Base-by-base conservation (phyloP, 306 rosid genomes). In the Glycine soja region DNA sequence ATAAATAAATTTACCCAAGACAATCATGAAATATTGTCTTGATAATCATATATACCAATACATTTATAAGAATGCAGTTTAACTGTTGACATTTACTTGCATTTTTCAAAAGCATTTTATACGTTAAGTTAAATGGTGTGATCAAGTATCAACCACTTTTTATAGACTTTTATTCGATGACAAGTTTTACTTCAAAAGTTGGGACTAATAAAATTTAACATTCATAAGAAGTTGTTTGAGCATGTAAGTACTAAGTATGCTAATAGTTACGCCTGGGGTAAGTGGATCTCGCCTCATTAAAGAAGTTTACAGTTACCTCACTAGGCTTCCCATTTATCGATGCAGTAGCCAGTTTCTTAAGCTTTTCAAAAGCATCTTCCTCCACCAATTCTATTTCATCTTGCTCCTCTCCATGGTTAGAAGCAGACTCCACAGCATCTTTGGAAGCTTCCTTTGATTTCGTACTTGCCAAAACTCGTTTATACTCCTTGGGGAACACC, bases 401-500 rank as follows among this genome's bases (percentile, higher is more conserved):
- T 64, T 64, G 70, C 70, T 38, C 70, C 24, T 13, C 24, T 13
- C 12, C 47, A 14, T 36, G 12, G 14, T 64, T 64, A 36, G 48
- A 64, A 38, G 70, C 70, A 64, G 70, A 3, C 70, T 36, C 48
- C 4, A 6, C 19, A 3, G 70, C 47, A 64, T 64, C 47, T 38
- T 64, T 36, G 24, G 70, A 13, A 24, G 12, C 47, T 64, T 64
- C 48, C 48, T 64, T 64, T 12, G 14, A 64, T 14, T 64, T 64
- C 70, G 36, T 64, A 14, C 11, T 64, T 36, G 70, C 24, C 70
- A 64, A 64, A 64, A 64, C 70, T 38, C 47, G 48, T 64, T 64
- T 64, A 64, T 64, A 64, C 70, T 64, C 70, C 48, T 14, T 64
- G 47, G 70, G 70, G 48, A 64, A 64, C 18, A 64, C 70, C 48